Evolutionary conservation across 176 grass and related monocot genomes (phyloP).

Genomic region (Oryza brachyantha): DNA sequence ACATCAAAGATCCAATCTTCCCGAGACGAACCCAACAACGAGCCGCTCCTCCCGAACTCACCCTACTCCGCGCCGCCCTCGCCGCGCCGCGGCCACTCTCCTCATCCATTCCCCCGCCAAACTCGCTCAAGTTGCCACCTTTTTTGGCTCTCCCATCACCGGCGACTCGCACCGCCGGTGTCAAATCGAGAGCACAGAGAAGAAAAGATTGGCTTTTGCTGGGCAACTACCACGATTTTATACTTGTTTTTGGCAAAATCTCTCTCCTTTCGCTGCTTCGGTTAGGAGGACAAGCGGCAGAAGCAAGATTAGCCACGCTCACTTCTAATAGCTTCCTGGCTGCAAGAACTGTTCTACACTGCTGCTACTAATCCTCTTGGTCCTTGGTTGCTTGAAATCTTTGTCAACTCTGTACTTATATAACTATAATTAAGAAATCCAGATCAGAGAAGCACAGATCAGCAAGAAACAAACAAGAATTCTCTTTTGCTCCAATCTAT

Average conservation of each 20-base stretch:
- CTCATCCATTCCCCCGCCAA: conserved; percentile 26
- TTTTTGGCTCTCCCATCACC: conserved; percentile 24
- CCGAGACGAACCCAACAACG: neutral
- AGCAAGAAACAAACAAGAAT: neutral
- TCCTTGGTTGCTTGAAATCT: neutral
- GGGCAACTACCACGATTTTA: neutral
- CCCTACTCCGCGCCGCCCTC: conserved; percentile 35
- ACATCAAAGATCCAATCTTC: neutral
- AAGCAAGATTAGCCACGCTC: neutral
- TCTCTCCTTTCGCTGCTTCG: neutral
- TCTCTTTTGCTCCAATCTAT: neutral
- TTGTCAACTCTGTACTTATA: neutral
- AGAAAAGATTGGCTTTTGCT: neutral
- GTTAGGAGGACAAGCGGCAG: neutral
- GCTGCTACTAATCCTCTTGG: neutral
- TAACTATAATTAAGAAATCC: neutral
- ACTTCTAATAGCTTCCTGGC: neutral
- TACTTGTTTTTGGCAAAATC: neutral
- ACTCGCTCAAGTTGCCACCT: conserved; percentile 17
- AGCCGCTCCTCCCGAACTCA: neutral
- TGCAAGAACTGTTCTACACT: neutral
- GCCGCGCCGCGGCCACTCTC: conserved; percentile 22
- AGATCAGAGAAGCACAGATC: neutral
- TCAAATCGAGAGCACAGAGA: neutral
- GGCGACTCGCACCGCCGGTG: neutral